These are phyloP conservation scores for Globisporangium radiosum DNA, from an alignment of 352 stramenopile genomes.

Conservation along the genomic window DNA sequence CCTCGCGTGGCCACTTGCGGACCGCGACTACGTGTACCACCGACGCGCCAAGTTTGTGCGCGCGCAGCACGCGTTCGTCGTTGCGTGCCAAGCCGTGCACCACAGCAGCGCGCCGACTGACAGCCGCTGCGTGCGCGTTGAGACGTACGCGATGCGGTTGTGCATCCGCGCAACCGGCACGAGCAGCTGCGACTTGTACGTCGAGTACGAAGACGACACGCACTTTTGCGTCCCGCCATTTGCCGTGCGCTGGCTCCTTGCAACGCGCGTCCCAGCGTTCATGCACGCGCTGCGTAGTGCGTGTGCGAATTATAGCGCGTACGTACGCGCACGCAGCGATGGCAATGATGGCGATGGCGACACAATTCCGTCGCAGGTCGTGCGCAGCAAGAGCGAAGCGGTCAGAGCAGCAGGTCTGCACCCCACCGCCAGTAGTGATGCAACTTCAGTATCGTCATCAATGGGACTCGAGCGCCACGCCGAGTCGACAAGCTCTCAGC, in stretches of 20 bases:
- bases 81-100: slow-evolving; percentile 51
- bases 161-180: slow-evolving; percentile 52
- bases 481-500: neutral
- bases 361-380: slow-evolving; percentile 47
- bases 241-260: slow-evolving; percentile 48
- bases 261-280: slow-evolving; percentile 48
- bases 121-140: slow-evolving; percentile 44
- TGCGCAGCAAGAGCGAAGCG: slow-evolving; percentile 22
- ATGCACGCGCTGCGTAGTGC: slow-evolving; percentile 48
- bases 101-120: slow-evolving; percentile 36
- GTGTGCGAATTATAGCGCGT: slow-evolving; percentile 49
- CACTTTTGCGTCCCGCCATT: slow-evolving; percentile 76
- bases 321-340: slow-evolving; percentile 37
- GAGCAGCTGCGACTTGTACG: slow-evolving; percentile 59
- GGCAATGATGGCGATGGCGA: slow-evolving; percentile 11
- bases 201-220: slow-evolving; percentile 77
- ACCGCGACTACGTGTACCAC: slow-evolving; percentile 77
- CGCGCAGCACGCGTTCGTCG: slow-evolving; percentile 49
- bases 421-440: neutral
- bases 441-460: neutral
- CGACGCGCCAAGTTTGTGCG: slow-evolving; percentile 52
- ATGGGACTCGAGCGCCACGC: neutral
- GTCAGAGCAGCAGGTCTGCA: neutral
- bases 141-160: slow-evolving; percentile 52
- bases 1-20: slow-evolving; percentile 60